A percentile compares a stretch with the other conserved stretches of the same genome.
Conservation (phyloP, 768 basidiomycete genomes). For the Sporobolomyces phaffii region DNA sequence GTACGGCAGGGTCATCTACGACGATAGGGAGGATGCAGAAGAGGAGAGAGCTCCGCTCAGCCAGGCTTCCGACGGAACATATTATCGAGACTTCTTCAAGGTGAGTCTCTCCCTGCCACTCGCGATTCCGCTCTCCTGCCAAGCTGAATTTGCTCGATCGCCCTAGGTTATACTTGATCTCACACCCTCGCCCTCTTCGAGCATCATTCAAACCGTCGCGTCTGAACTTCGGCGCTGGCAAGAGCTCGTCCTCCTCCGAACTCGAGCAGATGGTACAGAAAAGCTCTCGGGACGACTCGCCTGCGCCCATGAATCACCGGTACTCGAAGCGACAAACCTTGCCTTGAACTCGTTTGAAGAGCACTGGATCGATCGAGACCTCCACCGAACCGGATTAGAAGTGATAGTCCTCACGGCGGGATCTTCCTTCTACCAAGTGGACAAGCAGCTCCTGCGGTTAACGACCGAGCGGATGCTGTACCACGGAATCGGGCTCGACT, state of each 20-base stretch:
- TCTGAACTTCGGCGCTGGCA: slow-evolving; percentile 29
- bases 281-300: slow-evolving; percentile 70
- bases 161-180: slow-evolving; percentile 78
- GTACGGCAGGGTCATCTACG: slow-evolving; percentile 86
- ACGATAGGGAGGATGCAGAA: slow-evolving; percentile 56
- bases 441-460: slow-evolving; percentile 77
- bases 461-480: slow-evolving; percentile 91
- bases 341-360: slow-evolving; percentile 86
- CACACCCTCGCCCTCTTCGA: slow-evolving; percentile 44
- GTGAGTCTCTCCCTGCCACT: slow-evolving; percentile 48
- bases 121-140: too few species aligned
- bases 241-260: slow-evolving; percentile 21
- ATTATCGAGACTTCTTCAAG: slow-evolving; percentile 51
- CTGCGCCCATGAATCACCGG: slow-evolving; percentile 84
- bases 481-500: slow-evolving; percentile 82
- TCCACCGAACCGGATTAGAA: slow-evolving; percentile 76
- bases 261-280: slow-evolving; percentile 46
- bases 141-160: too few species aligned
- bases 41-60: slow-evolving; percentile 72
- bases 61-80: slow-evolving; percentile 61
- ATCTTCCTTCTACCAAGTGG: slow-evolving; percentile 85
- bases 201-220: slow-evolving; percentile 24
- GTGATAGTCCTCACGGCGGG: slow-evolving; percentile 87
- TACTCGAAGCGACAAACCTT: slow-evolving; percentile 91
- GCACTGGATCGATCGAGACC: slow-evolving; percentile 89